Evolutionary conservation across 2,329 filamentous ascomycete genomes (phyloP), one percentile per base, ranked within the genome.

Genomic region (Pseudogymnoascus sp.): DNA sequence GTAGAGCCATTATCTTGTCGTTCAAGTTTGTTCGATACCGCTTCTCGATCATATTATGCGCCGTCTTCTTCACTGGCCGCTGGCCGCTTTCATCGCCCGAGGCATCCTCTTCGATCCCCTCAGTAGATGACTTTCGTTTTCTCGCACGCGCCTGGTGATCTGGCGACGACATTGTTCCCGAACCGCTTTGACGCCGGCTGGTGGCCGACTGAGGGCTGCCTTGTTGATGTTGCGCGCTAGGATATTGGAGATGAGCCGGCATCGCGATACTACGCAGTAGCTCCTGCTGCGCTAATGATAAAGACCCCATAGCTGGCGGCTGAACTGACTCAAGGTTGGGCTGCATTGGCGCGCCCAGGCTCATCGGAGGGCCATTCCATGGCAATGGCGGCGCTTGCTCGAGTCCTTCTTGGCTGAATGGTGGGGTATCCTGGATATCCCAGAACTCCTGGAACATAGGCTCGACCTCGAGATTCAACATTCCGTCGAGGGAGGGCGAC

Each of bases 41-140:
- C 80, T 97, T 97, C 77, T 97, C 93, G 65, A 97, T 97, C 82
- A 97, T 94, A 75, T 97, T 97, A 76, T 97, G 93, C 1, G 93
- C 92, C 33, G 92, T 95, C 81, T 97, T 97, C 80, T 96, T 97
- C 63, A 79, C 78, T 27, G 77, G 82, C 59, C 72, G 81, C 71
- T 81, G 86, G 68, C 79, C 82, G 67, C 81, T 82, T 59, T 83
- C 74, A 31, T 81, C 76, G 52, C 84, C 79, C 10, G 87, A 84
- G 58, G 85, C 83, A n/a, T 84, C 82, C 2, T 84, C 79, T 21
- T 85, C 80, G 4, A 81, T 79, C 12, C 75, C 75, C 42, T 74
- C 70, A n/a, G 84, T 82, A 0, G 86, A 86, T 0, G 85, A 83
- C 75, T 91, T 92, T 67, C 88, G 82, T 75, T 91, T 92, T 67